These are phyloP conservation scores for Boeremia exigua DNA, from an alignment of 2,329 filamentous ascomycete species.

Conservation along the genomic window DNA sequence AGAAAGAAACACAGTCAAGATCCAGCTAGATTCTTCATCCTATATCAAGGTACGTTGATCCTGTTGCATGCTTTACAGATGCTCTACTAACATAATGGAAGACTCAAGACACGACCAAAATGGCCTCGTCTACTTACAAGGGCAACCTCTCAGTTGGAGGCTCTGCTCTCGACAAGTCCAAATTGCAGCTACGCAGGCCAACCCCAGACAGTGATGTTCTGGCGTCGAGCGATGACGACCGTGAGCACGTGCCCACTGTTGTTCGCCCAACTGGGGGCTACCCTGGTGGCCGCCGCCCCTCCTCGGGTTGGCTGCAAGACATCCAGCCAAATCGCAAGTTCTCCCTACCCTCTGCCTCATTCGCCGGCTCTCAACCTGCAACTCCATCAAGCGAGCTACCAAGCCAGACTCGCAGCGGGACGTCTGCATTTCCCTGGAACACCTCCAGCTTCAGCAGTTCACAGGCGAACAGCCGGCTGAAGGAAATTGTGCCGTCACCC, in stretches of 20 bases:
- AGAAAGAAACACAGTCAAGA: neutral
- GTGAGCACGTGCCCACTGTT: conserved; percentile 58
- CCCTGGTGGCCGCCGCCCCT: conserved; percentile 38
- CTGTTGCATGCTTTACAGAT: neutral
- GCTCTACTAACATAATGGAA: neutral
- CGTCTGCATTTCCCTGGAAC: conserved; percentile 53
- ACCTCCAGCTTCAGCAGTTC: conserved; percentile 42
- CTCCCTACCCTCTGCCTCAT: conserved; percentile 71
- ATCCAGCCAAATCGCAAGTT: conserved; percentile 72
- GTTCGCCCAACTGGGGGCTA: conserved; percentile 30
- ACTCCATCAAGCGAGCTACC: conserved; percentile 74
- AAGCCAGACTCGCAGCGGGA: conserved; percentile 48
- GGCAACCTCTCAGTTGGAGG: conserved; percentile 37
- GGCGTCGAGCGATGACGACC: conserved; percentile 93
- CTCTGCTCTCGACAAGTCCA: conserved; percentile 68
- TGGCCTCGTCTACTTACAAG: conserved; percentile 39
- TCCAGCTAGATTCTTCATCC: neutral
- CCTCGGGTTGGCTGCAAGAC: conserved; percentile 77
- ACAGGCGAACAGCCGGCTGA: conserved; percentile 34
- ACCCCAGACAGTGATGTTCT: conserved; percentile 94
- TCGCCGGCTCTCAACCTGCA: conserved; percentile 80
- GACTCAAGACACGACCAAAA: conserved; percentile 19
- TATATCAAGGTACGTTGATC: conserved; percentile 1
- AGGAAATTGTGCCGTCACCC: conserved; percentile 44
- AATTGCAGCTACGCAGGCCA: conserved; percentile 72